phyloP scores from a whole-genome alignment of 805 yeast species.

The Candida morakotiae region DNA sequence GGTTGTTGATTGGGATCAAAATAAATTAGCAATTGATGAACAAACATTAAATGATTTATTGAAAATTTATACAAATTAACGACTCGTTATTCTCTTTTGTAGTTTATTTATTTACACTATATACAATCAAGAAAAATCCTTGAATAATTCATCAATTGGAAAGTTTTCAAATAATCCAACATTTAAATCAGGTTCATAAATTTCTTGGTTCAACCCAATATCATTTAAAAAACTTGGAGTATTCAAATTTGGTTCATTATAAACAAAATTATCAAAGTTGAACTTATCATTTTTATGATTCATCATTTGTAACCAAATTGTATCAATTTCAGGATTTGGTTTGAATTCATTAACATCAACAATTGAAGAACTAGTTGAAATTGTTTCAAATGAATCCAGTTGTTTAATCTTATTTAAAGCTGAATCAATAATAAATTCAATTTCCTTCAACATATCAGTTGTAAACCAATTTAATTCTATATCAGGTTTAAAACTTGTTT shows the following conservation, averaged over 20 bases:
- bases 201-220: background rate
- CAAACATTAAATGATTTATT: slow-evolving; percentile 15
- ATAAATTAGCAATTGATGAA: slow-evolving; percentile 36
- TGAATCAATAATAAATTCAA: slow-evolving; percentile 18
- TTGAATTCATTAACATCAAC: slow-evolving; percentile 8
- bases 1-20: slow-evolving; percentile 45
- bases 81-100: background rate
- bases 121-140: slow-evolving; percentile 7
- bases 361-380: slow-evolving; percentile 7
- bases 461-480: slow-evolving; percentile 8
- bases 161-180: slow-evolving; percentile 8
- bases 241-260: background rate
- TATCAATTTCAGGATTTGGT: slow-evolving; percentile 14
- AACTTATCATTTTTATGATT: slow-evolving; percentile 8
- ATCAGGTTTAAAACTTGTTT: slow-evolving; percentile 7
- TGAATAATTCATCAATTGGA: slow-evolving; percentile 11
- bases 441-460: slow-evolving; percentile 17
- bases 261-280: slow-evolving; percentile 2
- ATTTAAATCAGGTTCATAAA: background rate
- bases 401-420: slow-evolving; percentile 15
- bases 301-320: slow-evolving; percentile 16
- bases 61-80: background rate
- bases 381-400: background rate
- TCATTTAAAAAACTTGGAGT: background rate
- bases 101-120: too few species aligned